Evolutionary conservation across 1,139 yeast species (phyloP).

Genomic region (Yamadazyma siamensis): DNA sequence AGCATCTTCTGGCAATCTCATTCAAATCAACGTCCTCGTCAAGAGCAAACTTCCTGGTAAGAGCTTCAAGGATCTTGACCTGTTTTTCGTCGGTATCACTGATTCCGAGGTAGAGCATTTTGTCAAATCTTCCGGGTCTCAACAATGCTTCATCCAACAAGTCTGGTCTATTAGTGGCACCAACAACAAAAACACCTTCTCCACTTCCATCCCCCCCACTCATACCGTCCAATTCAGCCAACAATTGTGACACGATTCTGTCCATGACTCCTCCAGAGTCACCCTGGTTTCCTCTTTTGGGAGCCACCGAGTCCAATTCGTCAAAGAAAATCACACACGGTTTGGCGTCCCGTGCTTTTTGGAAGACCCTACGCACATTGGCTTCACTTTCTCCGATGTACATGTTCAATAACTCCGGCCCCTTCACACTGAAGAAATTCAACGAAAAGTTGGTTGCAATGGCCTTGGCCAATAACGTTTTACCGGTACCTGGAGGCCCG

Average conservation of each 20-base stretch:
- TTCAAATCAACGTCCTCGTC: conserved; percentile 57
- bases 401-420: conserved; percentile 94
- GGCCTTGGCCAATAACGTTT: conserved; percentile 90
- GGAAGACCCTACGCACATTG: conserved; percentile 90
- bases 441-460: conserved; percentile 92
- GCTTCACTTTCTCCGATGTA: conserved; percentile 99
- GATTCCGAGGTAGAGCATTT: conserved; percentile 88
- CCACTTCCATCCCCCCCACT: conserved; percentile 43
- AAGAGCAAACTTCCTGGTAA: conserved; percentile 78
- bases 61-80: conserved; percentile 77
- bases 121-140: conserved; percentile 95
- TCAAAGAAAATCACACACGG: conserved; percentile 98
- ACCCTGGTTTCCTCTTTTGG: conserved; percentile 96
- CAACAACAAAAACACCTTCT: conserved; percentile 95
- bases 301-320: conserved; percentile 96
- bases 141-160: conserved; percentile 87
- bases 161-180: conserved; percentile 97
- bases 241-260: conserved; percentile 88
- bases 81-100: conserved; percentile 91
- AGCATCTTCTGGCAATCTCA: conserved; percentile 66
- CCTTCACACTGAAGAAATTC: conserved; percentile 92
- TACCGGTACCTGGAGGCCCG: conserved; percentile 99
- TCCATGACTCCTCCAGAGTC: conserved; percentile 99
- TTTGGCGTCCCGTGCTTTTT: conserved; percentile 89
- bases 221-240: conserved; percentile 97